Evolutionary conservation across 2,329 filamentous ascomycete genomes (phyloP), one percentile per base, ranked within the genome.

Genomic region (Teratosphaeria pseudoeucalypti): DNA sequence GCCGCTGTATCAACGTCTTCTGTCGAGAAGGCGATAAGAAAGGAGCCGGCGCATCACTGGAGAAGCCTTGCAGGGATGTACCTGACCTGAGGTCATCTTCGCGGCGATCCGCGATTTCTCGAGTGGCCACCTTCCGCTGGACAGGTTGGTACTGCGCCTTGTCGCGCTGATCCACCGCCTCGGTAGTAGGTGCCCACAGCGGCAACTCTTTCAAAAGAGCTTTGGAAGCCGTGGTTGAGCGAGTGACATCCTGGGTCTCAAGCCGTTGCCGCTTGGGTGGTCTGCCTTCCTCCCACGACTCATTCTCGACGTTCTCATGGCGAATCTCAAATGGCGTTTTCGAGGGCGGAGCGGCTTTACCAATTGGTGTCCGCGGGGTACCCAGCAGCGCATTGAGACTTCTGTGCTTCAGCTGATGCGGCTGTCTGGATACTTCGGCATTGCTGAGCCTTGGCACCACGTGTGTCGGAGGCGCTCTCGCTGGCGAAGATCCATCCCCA

Each of bases 311-410:
- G 55, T 69, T 67, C 39, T 53, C 66, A 55, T 68, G 79, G 43
- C 80, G 75, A 58, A 82, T 75, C 63, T 90, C 87, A 62, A 84
- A 90, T 0, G 88, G 87, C 0, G 87, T 89, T 57, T 80, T 79
- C 7, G 69, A 73, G 0, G 83, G 80, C 3, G 86, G 68, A 2
- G 77, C 64, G 2, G 86, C 81, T 66, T 85, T 85, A 0, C 85
- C 85, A 66, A 85, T 79, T 9, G 83, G 81, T 0, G 85, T 82
- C 58, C 81, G 85, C 11, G 83, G 83, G 1, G 83, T 84, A 1
- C 85, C 86, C 32, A 91, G 78, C 14, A 90, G 67, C 56, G 85
- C 79, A 65, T 84, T 85, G 34, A 88, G 71, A 3, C 84, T 82
- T 64, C 81, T 82, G 32, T 82, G 82, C 54, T 79, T 80, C 47